Conservation (phyloP, 352 stramenopile species). For the Pythium apleroticum region DNA sequence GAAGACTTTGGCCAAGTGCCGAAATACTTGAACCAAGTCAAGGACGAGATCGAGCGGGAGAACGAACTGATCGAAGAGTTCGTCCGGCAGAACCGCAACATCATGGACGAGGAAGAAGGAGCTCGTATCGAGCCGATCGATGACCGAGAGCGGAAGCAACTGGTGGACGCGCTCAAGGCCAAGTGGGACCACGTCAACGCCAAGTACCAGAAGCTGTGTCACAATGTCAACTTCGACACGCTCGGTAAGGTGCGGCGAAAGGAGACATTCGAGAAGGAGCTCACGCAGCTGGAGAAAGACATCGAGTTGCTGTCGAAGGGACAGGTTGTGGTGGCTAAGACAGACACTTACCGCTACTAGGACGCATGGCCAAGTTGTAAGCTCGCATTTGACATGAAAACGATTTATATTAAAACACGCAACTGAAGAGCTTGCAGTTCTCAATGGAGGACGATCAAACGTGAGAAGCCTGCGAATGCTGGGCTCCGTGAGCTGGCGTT, state of each 20-base stretch:
- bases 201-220: slow-evolving; percentile 94
- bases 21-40: slow-evolving; percentile 89
- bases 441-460: too few relatives aligned
- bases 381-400: background rate
- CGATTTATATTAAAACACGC: too few relatives aligned
- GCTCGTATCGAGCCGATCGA: slow-evolving; percentile 69
- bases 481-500: background rate
- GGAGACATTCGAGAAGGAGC: slow-evolving; percentile 90
- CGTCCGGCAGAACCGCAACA: slow-evolving; percentile 87
- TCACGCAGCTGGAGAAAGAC: slow-evolving; percentile 92
- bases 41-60: slow-evolving; percentile 91
- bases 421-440: too few relatives aligned
- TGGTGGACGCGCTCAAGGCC: slow-evolving; percentile 90
- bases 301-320: slow-evolving; percentile 87
- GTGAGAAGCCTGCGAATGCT: background rate
- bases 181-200: slow-evolving; percentile 94
- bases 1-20: slow-evolving; percentile 93
- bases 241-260: slow-evolving; percentile 92
- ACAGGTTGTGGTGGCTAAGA: slow-evolving; percentile 60
- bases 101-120: slow-evolving; percentile 73
- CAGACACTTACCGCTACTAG: slow-evolving; percentile 50
- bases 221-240: slow-evolving; percentile 93
- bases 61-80: slow-evolving; percentile 93
- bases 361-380: background rate
- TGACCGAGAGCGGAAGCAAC: slow-evolving; percentile 76